Conservation (phyloP, 192 early-diverging fungal species). For the Mortierella claussenii region DNA sequence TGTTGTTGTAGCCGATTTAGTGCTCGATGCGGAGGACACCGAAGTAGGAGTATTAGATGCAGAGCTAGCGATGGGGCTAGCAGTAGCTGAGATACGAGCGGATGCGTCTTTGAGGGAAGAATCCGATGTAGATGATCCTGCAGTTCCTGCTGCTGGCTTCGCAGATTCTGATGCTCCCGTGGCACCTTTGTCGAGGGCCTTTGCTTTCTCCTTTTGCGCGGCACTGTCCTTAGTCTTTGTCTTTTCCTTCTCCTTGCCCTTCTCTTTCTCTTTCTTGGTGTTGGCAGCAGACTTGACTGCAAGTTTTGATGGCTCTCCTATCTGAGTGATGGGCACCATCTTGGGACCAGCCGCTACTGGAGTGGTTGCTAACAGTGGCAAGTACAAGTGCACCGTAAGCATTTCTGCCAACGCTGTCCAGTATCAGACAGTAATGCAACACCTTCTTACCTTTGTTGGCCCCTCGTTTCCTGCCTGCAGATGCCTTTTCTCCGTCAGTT, state of each 20-base stretch:
- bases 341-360: slow-evolving; percentile 10
- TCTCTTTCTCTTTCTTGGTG: slow-evolving; percentile 13
- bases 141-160: background rate
- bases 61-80: background rate
- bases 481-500: background rate
- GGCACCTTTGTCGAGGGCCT: background rate
- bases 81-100: background rate
- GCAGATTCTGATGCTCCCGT: too few species aligned
- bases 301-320: slow-evolving; percentile 8
- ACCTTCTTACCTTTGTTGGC: slow-evolving; percentile 19
- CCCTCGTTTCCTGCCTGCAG: slow-evolving; percentile 8
- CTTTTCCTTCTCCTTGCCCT: slow-evolving; percentile 14
- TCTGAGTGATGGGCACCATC: slow-evolving; percentile 39
- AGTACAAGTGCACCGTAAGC: too few species aligned
- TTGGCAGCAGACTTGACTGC: background rate
- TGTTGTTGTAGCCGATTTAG: background rate
- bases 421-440: background rate
- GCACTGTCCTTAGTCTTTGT: slow-evolving; percentile 4
- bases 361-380: too few species aligned
- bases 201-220: background rate
- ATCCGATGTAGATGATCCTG: background rate
- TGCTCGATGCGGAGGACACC: background rate
- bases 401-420: too few species aligned
- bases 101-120: background rate
- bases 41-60: background rate